phyloP scores from a whole-genome alignment of 345 rosid genomes.

The Salix viminalis region DNA sequence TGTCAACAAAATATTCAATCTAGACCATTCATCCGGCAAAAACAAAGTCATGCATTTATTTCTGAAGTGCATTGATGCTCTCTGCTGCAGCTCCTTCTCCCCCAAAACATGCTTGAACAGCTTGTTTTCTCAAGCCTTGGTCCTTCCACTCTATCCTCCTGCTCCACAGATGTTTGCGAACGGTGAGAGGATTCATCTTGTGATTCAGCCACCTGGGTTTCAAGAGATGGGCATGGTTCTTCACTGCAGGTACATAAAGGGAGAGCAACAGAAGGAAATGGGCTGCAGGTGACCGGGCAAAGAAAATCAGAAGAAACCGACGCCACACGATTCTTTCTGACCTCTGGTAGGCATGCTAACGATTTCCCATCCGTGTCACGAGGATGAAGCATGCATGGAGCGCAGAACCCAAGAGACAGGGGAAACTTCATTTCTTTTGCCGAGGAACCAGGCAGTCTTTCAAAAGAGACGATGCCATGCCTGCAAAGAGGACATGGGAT shows the following conservation, averaged over 20 bases:
- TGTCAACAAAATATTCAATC: background rate
- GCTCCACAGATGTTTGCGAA: constrained; percentile 44
- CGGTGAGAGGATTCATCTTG: constrained; percentile 43
- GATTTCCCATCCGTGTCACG: constrained; percentile 51
- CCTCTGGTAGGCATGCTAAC: constrained; percentile 53
- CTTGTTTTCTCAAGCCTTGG: constrained; percentile 72
- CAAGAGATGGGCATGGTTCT: constrained; percentile 76
- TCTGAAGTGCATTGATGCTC: constrained; percentile 98
- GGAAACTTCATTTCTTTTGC: constrained; percentile 61
- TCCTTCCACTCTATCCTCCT: constrained; percentile 73
- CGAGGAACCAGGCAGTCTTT: constrained; percentile 60
- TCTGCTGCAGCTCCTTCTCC: constrained; percentile 97
- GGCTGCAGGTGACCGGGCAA: constrained; percentile 91
- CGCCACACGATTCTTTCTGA: constrained; percentile 59
- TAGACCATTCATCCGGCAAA: background rate
- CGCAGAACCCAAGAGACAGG: constrained; percentile 75
- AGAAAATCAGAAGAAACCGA: constrained; percentile 79
- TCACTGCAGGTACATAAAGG: constrained; percentile 87
- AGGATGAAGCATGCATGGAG: constrained; percentile 85
- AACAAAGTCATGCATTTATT: constrained; percentile 61
- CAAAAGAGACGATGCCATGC: constrained; percentile 70
- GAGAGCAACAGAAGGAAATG: constrained; percentile 83
- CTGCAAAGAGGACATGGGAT: constrained; percentile 98
- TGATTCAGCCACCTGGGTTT: constrained; percentile 52
- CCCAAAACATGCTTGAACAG: constrained; percentile 97